Base-by-base conservation (phyloP, 163 green algal genomes). In the Dunaliella salina region DNA sequence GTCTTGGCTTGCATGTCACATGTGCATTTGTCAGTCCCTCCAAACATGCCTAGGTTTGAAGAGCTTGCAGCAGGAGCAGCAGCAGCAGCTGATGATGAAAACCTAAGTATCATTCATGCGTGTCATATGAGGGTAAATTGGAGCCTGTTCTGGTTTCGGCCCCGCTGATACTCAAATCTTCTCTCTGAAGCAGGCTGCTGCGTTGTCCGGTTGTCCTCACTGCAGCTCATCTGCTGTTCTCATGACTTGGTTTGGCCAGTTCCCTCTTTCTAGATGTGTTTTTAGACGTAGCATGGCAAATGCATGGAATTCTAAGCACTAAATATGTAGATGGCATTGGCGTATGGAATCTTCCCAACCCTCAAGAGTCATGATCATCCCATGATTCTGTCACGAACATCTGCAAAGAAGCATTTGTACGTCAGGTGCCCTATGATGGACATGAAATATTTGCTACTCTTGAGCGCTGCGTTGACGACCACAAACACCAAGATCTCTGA, bases 371-470 rank as follows among this genome's bases (percentile, higher is more conserved):
- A n/a, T n/a, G n/a, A n/a, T n/a, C n/a, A n/a, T n/a, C n/a, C n/a
- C n/a, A n/a, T n/a, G n/a, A n/a, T n/a, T n/a, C n/a, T n/a, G n/a
- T n/a, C n/a, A n/a, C n/a, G n/a, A n/a, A n/a, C n/a, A n/a, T n/a
- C n/a, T n/a, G n/a, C n/a, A n/a, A n/a, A n/a, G n/a, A 50, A 15
- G 40, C 40, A 50, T 15, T 3, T 50, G 40, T 8, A 8, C 8
- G 40, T 8, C 40, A 3, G 40, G 8, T 34, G 45, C 86, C 89
- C 87, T 75, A 33, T 91, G 89, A 91, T 91, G 89, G 63, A 87
- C 29, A 86, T 69, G 46, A 78, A 86, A 89, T 91, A 91, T 91
- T 91, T 91, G 89, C 89, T 91, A 91, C 89, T 91, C 89, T 91
- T 86, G 89, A 91, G 89, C 46, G 80, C 18, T 57, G 34, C 88